Base-by-base conservation (phyloP, 2,329 filamentous ascomycete genomes). In the Xylariomycetidae sp. region DNA sequence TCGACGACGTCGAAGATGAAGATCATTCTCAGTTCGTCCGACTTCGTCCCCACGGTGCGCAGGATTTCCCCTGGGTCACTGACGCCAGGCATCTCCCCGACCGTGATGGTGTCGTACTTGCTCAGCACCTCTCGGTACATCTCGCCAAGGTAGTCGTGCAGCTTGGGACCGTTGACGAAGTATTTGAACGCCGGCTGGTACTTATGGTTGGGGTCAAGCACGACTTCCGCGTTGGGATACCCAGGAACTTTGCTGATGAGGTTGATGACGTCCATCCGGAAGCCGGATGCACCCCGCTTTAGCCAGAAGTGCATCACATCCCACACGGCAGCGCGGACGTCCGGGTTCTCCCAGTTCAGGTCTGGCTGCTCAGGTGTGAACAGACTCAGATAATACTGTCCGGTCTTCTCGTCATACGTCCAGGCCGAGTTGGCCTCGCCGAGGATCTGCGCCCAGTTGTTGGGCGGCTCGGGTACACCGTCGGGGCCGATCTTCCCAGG, bases 301-400 rank as follows among this genome's bases (percentile, higher is more conserved):
- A 92, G 72, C 87, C 87, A 92, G 55, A 89, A 92, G 18, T 74
- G 72, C 74, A 89, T 84, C 5, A 82, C 71, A 12, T 81, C 69
- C 54, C 88, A 84, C 6, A 89, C 78, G 2, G 84, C 85, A 28
- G 74, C 63, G 12, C 85, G 73, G 0, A 83, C 75, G 8, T 73
- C 75, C 0, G 69, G 67, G 37, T 82, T 84, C 51, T 89, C 83
- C 85, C 85, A 92, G 60, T 92, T 92, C n/a, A 92, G 68, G 48
- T 92, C 87, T 0, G 87, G 86, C 54, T 90, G 86, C 44, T 85
- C 77, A 5, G 72, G 73, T 6, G 81, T 78, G 56, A 87, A 94
- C 9, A 92, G 69, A 41, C 84, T 79, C 0, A 42, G 30, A 16
- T 39, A 40, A 22, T 42, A 42, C 11, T 42, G 36, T 5, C 22